Conservation (phyloP, 352 stramenopile species). For the Phytophthora fragariae region DNA sequence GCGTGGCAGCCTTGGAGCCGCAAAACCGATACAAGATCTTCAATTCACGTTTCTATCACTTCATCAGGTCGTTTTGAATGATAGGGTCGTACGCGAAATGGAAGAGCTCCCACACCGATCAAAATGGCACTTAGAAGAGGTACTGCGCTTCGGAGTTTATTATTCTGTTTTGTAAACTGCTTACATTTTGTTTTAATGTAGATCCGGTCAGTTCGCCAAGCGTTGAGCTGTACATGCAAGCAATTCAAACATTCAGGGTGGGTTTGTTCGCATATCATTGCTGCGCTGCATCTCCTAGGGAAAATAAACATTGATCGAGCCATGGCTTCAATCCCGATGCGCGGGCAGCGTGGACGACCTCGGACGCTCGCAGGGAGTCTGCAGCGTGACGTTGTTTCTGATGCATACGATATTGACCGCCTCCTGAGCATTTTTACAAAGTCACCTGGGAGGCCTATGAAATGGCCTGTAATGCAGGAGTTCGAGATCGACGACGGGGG, state of each 20-base stretch:
- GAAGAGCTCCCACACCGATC: not conserved
- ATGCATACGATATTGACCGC: slow-evolving; percentile 1
- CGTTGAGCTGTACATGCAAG: slow-evolving; percentile 14
- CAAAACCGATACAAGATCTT: not conserved
- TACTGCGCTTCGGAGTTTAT: not conserved
- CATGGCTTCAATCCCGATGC: slow-evolving; percentile 3
- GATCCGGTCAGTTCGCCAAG: not conserved
- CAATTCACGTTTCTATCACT: not conserved
- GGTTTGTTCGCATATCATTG: slow-evolving; percentile 15
- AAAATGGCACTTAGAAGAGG: not conserved
- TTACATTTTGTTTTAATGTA: not conserved
- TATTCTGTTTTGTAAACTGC: not conserved
- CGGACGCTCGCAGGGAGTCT: not conserved
- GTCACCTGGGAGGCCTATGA: slow-evolving; percentile 3
- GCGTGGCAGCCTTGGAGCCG: not conserved
- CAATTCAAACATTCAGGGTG: slow-evolving; percentile 7
- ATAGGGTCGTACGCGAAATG: not conserved
- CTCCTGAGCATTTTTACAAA: slow-evolving; percentile 7
- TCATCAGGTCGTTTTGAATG: not conserved
- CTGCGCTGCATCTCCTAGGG: slow-evolving; percentile 9
- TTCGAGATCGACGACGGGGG: not conserved
- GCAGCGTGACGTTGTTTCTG: not conserved
- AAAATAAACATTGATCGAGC: slow-evolving; percentile 10
- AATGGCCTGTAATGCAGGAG: slow-evolving; percentile 12
- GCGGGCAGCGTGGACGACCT: slow-evolving; percentile 2